Evolutionary conservation across 2,329 filamentous ascomycete genomes (phyloP).

Genomic region (Cadophora sp.): DNA sequence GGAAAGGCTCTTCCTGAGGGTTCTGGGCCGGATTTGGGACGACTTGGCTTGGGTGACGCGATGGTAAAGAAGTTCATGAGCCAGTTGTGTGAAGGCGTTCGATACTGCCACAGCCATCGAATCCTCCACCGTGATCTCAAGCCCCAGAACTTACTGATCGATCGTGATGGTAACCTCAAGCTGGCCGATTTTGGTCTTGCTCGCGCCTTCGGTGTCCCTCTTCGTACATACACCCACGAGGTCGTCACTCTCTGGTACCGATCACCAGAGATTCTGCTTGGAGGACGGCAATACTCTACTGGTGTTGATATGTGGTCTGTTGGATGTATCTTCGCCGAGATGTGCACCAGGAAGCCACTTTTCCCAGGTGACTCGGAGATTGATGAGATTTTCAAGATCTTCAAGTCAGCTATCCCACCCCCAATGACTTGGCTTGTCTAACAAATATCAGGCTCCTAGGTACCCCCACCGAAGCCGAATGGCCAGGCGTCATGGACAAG

Average conservation of each 20-base stretch:
- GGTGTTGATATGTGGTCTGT: constrained; percentile 97
- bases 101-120: constrained; percentile 88
- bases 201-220: constrained; percentile 87
- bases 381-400: constrained; percentile 94
- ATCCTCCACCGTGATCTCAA: constrained; percentile 89
- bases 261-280: constrained; percentile 86
- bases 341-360: constrained; percentile 91
- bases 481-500: constrained; percentile 74
- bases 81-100: constrained; percentile 82
- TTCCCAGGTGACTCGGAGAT: constrained; percentile 94
- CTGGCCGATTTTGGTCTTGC: constrained; percentile 90
- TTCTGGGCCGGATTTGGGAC: constrained; percentile 65
- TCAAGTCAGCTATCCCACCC: constrained; percentile 65
- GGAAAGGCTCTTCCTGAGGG: constrained; percentile 86
- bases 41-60: constrained; percentile 74
- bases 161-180: constrained; percentile 87
- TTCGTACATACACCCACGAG: constrained; percentile 93
- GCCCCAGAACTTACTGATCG: constrained; percentile 88
- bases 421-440: constrained; percentile 27
- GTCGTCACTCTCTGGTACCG: constrained; percentile 96
- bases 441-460: constrained; percentile 68
- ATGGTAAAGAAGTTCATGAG: constrained; percentile 95
- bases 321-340: constrained; percentile 94
- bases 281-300: constrained; percentile 90
- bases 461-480: constrained; percentile 80